Evolutionary conservation across 1,284 basidiomycete species (phyloP), one percentile per base, ranked within the genome.

Genomic region (Albatrellus sp.): DNA sequence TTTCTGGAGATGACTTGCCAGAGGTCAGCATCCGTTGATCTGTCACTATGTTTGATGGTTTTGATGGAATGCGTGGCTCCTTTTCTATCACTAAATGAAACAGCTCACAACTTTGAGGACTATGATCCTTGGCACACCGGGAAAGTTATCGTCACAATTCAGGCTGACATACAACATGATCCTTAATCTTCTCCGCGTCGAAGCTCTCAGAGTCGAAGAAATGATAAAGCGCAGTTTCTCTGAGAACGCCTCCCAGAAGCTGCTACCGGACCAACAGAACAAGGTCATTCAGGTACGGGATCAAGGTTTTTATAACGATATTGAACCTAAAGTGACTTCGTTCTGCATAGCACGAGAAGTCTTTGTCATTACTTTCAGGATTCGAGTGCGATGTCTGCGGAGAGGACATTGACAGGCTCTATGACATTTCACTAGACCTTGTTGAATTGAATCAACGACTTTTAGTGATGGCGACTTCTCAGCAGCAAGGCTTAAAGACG

Each of bases 221-320:
- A 98, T 99, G 96, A 98, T 99, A 63, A 98, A 98, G 64, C 76
- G 96, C 32, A 93, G 90, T 58, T 98, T 99, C 64, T 98, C 94
- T 3, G 96, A 99, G 66, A 98, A 98, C 57, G 83, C 92, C 0
- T 86, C 93, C 0, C 96, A 99, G 57, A 75, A 83, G 43, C 68
- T 98, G 44, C 68, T 97, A 16, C 96, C 96, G 1, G 90, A 97
- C 46, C 90, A 98, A 52, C 90, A 98, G 62, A 79, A 82, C 58
- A 79, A 86, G 60, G 85, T 98, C 14, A 61, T 72, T 2, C 79
- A 90, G 66, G 90, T 88, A 20, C 1, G 37, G 10, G 2, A 8
- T 28, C 19, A 33, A 30, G 37, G 24, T 17, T 37, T 13, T 20
- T 19, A 31, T 19, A 8, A 11, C 3, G n/a, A 19, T 19, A 8